Evolutionary conservation across 2,329 filamentous ascomycete species (phyloP), one percentile per base, ranked within the genome.

Genomic region (Neofusicoccum umdonicola): DNA sequence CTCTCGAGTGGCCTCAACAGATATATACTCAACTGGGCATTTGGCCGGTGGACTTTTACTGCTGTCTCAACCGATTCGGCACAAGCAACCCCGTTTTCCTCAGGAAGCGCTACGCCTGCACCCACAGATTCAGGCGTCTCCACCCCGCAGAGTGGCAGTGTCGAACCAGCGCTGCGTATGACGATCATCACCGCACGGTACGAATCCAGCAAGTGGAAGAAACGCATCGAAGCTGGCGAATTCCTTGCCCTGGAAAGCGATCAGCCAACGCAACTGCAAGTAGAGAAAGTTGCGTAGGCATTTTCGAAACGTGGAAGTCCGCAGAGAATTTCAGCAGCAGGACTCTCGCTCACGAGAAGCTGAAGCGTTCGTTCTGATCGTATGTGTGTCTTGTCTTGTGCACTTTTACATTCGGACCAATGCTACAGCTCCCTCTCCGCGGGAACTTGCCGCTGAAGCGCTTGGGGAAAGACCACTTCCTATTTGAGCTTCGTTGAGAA

Each of bases 1-100:
- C 67, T 86, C 11, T 79, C 68, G 52, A 67, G 64, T 6, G 78
- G 76, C 1, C 72, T 76, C 19, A 76, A 78, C 15, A 83, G 91
- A 63, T 97, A 95, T 74, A 97, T 99, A 50, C 84, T 99, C 66
- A 99, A 99, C 76, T 99, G 95, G 95, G 95, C 95, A 0, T 99
- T 99, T 79, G 93, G 93, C 0, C 85, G 95, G 35, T 99, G 95
- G 94, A 96, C 88, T 0, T 97, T 94, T 73, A 96, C 93, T 1
- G 83, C 86, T 5, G 79, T 88, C 4, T 70, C 76, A 1, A 68
- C 71, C 4, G 67, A 67, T 1, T 73, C 72, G 1, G 61, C 66
- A 5, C 63, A 68, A 1, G 68, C 68, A 11, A 72, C 69, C 15
- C 70, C 71, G 19, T 15, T 68, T 45, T 64, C 66, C 34, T 72